phyloP scores from a whole-genome alignment of 2,329 filamentous ascomycete genomes.

The Microascus cirrosus region DNA sequence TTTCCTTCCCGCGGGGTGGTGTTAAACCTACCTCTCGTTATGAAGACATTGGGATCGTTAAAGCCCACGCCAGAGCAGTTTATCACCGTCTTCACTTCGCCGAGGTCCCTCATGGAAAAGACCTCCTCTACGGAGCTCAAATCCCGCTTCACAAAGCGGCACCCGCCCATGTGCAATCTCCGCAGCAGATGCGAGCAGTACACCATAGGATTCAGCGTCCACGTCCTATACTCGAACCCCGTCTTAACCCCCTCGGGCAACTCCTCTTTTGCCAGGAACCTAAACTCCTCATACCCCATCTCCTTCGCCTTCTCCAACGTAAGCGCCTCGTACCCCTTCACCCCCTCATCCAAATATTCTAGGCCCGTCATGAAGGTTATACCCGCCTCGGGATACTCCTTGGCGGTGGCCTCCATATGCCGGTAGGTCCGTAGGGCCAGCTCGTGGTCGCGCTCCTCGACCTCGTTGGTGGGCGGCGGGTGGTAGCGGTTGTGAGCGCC shows the following conservation, averaged over 20 bases:
- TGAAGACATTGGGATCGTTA: constrained; percentile 26
- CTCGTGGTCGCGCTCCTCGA: constrained; percentile 26
- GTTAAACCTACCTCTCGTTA: constrained; percentile 24
- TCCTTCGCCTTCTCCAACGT: constrained; percentile 17
- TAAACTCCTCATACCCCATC: constrained; percentile 24
- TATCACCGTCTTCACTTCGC: constrained; percentile 20
- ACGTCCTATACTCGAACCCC: constrained; percentile 40
- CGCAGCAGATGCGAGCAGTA: constrained; percentile 37
- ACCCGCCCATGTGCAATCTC: constrained; percentile 9
- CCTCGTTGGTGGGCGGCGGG: constrained; percentile 17
- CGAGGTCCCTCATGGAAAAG: constrained; percentile 19
- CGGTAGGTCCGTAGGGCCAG: constrained; percentile 29
- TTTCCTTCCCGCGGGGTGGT: neutral
- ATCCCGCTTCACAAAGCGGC: constrained; percentile 22
- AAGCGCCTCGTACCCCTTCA: constrained; percentile 23
- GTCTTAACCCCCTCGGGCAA: constrained; percentile 29
- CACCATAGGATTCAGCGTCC: constrained; percentile 42
- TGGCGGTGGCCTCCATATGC: constrained; percentile 24
- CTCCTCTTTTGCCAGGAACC: constrained; percentile 21
- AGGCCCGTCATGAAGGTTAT: constrained; percentile 36
- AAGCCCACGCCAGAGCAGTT: constrained; percentile 36
- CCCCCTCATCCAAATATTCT: constrained; percentile 38
- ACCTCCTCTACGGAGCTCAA: constrained; percentile 25
- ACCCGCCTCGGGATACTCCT: constrained; percentile 24
- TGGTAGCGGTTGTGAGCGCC: constrained; percentile 45